Evolutionary conservation across 2,329 filamentous ascomycete genomes (phyloP), one percentile per base, ranked within the genome.

Genomic region (Coleophoma cylindrospora): DNA sequence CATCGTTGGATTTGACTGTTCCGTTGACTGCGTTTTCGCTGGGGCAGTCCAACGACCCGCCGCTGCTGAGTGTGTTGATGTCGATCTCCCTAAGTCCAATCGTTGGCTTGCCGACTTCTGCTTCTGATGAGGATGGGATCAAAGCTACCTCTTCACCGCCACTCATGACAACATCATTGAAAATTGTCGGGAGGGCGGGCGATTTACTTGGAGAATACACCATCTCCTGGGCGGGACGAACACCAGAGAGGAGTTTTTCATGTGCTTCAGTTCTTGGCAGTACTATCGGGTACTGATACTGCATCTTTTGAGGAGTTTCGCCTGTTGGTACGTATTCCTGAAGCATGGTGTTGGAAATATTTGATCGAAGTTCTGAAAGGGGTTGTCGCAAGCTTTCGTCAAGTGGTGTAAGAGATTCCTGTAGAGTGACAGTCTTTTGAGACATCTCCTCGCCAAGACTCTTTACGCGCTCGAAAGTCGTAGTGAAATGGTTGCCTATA

Each of bases 261-360:
- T 84, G 81, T 1, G 70, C 61, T 61, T 83, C 79, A 0, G 94
- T 97, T 22, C 84, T 83, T 3, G 94, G 94, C 1, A 99, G 75
- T 2, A 78, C 74, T 1, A 80, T 87, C 0, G 90, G 88, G 62
- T 89, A 96, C n/a, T 81, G 76, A 68, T 97, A 99, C 47, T 83
- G 76, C 32, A 77, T 73, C 70, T 91, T 94, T 63, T 87, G 82
- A 0, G 94, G 94, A 1, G 94, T 97, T 43, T 86, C 77, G 47
- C 94, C 92, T 0, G 94, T 97, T 0, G 88, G 81, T 36, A 81
- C 74, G 66, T 97, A 97, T 64, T 96, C 91, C 48, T 83, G 77
- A 47, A 97, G 75, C 4, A 74, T 68, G 1, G 84, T 83, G 43
- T 69, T 71, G 14, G 77, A 71, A 43, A 96, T 81, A n/a, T 82